A percentile compares a stretch with the other conserved stretches of the same genome.
These are phyloP conservation scores for Vigna reflexopilosa DNA, from an alignment of 306 rosid species.

Conservation along the genomic window DNA sequence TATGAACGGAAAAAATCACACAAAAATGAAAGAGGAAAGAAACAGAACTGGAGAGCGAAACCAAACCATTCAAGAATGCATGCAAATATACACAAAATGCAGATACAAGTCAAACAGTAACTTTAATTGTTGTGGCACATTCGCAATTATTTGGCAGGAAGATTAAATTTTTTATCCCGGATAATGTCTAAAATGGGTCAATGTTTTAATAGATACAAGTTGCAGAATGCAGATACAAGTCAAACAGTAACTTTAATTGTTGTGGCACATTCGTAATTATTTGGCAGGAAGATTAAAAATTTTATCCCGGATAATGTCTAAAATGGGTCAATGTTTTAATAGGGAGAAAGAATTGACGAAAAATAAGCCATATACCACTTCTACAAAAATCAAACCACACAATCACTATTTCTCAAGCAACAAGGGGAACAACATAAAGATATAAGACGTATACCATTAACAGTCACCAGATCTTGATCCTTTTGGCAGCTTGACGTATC, in stretches of 20 bases:
- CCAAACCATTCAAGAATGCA: constrained; percentile 26
- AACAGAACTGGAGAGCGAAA: background rate
- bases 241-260: background rate
- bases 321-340: background rate
- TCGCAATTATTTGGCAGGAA: background rate
- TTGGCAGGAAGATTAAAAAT: constrained; percentile 1
- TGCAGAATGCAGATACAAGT: background rate
- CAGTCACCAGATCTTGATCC: constrained; percentile 64
- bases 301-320: background rate
- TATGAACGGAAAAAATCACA: constrained; percentile 41
- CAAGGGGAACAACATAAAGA: background rate
- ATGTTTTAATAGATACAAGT: background rate
- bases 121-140: background rate
- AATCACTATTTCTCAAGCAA: background rate
- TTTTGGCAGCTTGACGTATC: constrained; percentile 89
- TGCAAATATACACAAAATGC: background rate
- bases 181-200: background rate
- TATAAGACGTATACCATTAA: constrained; percentile 63
- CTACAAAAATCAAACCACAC: constrained; percentile 6
- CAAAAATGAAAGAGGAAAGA: constrained; percentile 8
- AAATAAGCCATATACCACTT: constrained; percentile 31
- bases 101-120: constrained; percentile 11
- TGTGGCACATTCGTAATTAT: background rate
- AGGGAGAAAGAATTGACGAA: background rate
- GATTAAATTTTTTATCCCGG: background rate